These are phyloP conservation scores for Hortiboletus flavorubellus DNA, from an alignment of 768 basidiomycete species.

Conservation along the genomic window DNA sequence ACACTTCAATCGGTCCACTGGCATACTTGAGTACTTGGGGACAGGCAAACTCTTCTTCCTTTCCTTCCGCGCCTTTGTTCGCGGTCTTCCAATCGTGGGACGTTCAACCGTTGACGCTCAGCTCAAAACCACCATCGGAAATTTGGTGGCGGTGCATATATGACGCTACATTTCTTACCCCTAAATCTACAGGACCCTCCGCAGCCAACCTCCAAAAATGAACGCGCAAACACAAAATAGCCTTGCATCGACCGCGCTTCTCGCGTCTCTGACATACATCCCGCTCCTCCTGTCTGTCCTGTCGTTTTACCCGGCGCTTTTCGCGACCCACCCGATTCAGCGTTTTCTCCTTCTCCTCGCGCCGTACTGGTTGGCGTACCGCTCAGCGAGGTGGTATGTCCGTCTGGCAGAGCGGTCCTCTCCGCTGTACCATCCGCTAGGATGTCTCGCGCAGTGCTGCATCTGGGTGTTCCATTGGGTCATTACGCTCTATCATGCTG, in stretches of 20 bases:
- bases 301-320: conserved; percentile 9
- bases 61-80: not conserved
- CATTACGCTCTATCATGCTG: conserved; percentile 15
- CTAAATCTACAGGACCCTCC: not conserved
- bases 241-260: conserved; percentile 5
- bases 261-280: conserved; percentile 9
- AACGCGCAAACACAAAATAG: not conserved
- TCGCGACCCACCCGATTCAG: conserved; percentile 6
- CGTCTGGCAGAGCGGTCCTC: conserved; percentile 20
- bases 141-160: conserved; percentile 6
- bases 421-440: conserved; percentile 21
- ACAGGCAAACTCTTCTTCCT: too few species aligned
- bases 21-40: too few species aligned
- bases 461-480: conserved; percentile 26
- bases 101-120: too few species aligned
- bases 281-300: conserved; percentile 20
- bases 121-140: not conserved
- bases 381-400: conserved; percentile 20
- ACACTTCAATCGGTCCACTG: too few species aligned
- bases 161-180: not conserved
- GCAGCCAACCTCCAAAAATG: conserved; percentile 1
- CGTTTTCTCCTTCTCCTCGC: conserved; percentile 22
- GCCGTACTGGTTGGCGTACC: conserved; percentile 21
- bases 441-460: conserved; percentile 24
- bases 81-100: too few species aligned